A percentile compares a stretch with the other conserved stretches of the same genome.
phyloP scores from a whole-genome alignment of 2,329 filamentous ascomycete species.

The Emmonsiellopsis sp. region DNA sequence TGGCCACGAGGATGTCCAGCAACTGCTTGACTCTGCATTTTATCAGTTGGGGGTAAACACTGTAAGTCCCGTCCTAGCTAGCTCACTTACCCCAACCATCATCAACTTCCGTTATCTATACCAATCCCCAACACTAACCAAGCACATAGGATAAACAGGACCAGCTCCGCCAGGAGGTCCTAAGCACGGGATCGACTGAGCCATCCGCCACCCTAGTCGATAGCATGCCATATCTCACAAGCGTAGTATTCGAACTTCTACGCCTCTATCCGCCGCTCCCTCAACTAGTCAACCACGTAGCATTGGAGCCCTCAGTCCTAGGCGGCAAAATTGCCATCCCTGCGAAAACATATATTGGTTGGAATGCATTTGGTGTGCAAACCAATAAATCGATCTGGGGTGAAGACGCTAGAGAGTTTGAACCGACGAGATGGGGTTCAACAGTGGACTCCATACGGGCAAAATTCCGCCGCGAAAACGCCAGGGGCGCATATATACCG shows the following conservation, averaged over 20 bases:
- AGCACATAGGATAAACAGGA: conserved; percentile 18
- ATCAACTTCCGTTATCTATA: background rate
- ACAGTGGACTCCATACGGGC: conserved; percentile 24
- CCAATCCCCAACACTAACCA: background rate
- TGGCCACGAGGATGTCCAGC: conserved; percentile 35
- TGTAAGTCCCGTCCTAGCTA: background rate
- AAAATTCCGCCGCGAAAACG: conserved; percentile 16
- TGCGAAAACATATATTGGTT: conserved; percentile 31
- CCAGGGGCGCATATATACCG: conserved; percentile 20
- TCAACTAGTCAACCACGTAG: conserved; percentile 40
- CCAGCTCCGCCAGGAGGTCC: conserved; percentile 23
- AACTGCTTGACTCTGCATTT: conserved; percentile 26
- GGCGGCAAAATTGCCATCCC: conserved; percentile 23
- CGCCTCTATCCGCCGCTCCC: conserved; percentile 42
- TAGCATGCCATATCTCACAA: background rate
- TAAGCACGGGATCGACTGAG: conserved; percentile 3
- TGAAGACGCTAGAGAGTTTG: conserved; percentile 21
- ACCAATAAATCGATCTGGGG: conserved; percentile 27
- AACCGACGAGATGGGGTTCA: conserved; percentile 27
- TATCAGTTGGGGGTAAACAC: conserved; percentile 14
- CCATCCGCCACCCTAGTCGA: conserved; percentile 9
- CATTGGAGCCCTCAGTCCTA: conserved; percentile 17
- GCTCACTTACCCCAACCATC: background rate
- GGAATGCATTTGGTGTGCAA: conserved; percentile 33
- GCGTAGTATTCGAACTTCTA: conserved; percentile 15